Evolutionary conservation across 1,139 yeast genomes (phyloP).

Genomic region (Geotrichum candidum): DNA sequence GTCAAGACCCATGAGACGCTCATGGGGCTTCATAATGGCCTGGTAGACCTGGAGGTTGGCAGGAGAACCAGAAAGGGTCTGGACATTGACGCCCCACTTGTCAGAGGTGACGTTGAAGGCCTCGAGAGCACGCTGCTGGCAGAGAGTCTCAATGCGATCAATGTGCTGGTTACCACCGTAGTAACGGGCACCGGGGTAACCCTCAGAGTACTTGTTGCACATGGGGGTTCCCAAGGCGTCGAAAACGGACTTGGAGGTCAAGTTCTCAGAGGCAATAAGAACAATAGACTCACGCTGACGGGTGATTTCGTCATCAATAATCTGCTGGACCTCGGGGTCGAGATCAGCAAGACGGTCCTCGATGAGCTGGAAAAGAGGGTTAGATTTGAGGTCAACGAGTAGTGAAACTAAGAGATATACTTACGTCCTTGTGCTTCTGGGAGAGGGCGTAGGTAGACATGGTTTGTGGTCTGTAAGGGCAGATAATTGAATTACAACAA

Average conservation of each 20-base stretch:
- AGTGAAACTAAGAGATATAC: conserved; percentile 2
- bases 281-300: conserved; percentile 90
- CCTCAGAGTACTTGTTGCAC: conserved; percentile 98
- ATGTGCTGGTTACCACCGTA: conserved; percentile 95
- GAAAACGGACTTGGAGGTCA: conserved; percentile 91
- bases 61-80: conserved; percentile 90
- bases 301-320: conserved; percentile 62
- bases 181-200: conserved; percentile 95
- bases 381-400: background rate
- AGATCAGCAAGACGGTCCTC: conserved; percentile 41
- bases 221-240: conserved; percentile 91
- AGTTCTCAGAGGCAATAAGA: conserved; percentile 89
- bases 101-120: conserved; percentile 72
- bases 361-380: conserved; percentile 23
- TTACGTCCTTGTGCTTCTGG: conserved; percentile 31
- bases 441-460: conserved; percentile 33
- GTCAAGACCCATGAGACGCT: conserved; percentile 92
- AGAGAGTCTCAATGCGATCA: conserved; percentile 81
- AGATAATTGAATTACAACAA: background rate
- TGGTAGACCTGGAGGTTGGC: conserved; percentile 92
- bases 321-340: conserved; percentile 82
- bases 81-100: conserved; percentile 95
- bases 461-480: background rate
- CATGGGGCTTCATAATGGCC: conserved; percentile 86
- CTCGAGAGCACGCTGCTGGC: conserved; percentile 87